Base-by-base conservation (phyloP, 2,329 filamentous ascomycete species). In the Calonectria honghensis region DNA sequence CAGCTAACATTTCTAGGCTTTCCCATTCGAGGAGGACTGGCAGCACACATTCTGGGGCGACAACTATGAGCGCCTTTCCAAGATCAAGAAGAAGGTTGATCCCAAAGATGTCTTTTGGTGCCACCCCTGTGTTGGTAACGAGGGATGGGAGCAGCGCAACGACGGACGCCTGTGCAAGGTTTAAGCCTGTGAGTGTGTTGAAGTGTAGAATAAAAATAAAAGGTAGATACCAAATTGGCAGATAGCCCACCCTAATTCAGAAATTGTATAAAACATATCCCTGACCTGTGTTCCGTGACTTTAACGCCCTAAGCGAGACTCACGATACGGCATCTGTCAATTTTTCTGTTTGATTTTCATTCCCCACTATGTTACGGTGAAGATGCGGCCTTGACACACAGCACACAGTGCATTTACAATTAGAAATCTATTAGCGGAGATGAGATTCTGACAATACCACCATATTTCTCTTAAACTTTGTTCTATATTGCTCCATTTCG, bases 101-200 rank as follows among this genome's bases (percentile, higher is more conserved):
- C 89, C 88, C 0, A 70, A 81, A 0, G 88, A 89, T 66, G 83
- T 90, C 1, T 86, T 91, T 18, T 89, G 88, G 84, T 90, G 88
- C 72, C 77, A 84, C 16, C 85, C 87, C 0, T 90, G 88, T 69
- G 87, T 89, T 0, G 88, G 88, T 0, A 87, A 84, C 68, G 86
- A 89, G 57, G 78, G 80, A 0, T 89, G 87, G 86, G 66, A 78
- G 59, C 76, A 85, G 37, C 67, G 66, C 0, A 14, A 72, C 0
- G 71, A 82, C 39, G 82, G 82, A 0, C 79, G 63, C 2, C 78
- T 85, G 0, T 85, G 83, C 20, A 78, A 68, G 61, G 52, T 73
- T 4, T 57, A 37, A 54, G 3, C 45, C 10, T 48, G 20, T 48
- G 45, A 32, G 51, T 6, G 51, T 32, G 7, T 45, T 6, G n/a